Evolutionary conservation across 2,329 filamentous ascomycete species (phyloP), one percentile per base, ranked within the genome.

Genomic region (Cryphonectria parasitica): DNA sequence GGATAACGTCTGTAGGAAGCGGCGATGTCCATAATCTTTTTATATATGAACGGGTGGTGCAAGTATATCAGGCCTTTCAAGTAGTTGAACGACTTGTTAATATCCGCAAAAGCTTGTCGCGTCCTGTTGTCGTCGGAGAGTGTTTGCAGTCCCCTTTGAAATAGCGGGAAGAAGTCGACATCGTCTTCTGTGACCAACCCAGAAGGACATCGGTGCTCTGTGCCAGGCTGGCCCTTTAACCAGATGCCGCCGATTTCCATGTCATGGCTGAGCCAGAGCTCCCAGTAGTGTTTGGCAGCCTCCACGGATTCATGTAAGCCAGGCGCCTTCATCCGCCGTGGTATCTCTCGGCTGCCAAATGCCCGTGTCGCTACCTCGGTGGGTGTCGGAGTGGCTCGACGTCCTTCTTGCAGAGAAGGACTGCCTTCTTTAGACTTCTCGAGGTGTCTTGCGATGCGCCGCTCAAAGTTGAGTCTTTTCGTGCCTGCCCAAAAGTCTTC

Each of bases 401-500:
- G 63, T 8, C 28, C 28, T 25, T 41, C 41, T 17, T 45, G 63
- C n/a, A 34, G 39, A 15, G 63, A 34, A 17, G n/a, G 41, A 10
- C n/a, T n/a, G 13, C 61, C 39, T 15, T 64, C 63, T n/a, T 49
- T 64, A 0, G 63, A 34, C 43, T 64, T 64, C 5, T 64, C 63
- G 25, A 64, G 41, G 13, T 64, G 63, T 17, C 63, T 39, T 17
- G 63, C 63, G 28, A 64, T 64, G 25, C 63, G 63, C 7, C 63
- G 63, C 17, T 64, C 43, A 7, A 64, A 64, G 7, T 64, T 64
- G n/a, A 64, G 41, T 2, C 43, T 22, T 31, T 52, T 64, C 3
- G 63, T 49, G 25, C 63, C 43, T 2, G 63, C 63, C 63, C 63
- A 64, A 17, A 64, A 64, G 15, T 64, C 63, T 22, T 34, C 36